Evolutionary conservation across 805 yeast genomes (phyloP).

Genomic region (Ogataea polymorpha): DNA sequence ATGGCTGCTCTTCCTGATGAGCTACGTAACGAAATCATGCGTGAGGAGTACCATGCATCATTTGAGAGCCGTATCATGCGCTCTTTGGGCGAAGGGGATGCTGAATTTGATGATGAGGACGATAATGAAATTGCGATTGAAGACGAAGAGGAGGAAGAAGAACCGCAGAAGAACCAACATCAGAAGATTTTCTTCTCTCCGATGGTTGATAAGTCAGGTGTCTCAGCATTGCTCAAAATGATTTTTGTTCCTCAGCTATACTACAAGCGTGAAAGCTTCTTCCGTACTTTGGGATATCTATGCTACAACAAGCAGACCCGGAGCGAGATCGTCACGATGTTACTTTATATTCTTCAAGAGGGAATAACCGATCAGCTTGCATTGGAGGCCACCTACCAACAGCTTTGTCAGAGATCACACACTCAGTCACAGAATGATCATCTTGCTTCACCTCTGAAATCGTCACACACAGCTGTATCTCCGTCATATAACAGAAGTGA

Average conservation of each 20-base stretch:
- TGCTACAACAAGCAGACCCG: conserved; percentile 79
- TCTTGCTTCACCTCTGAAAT: conserved; percentile 6
- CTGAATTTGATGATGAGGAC: conserved; percentile 17
- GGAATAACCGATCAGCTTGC: conserved; percentile 62
- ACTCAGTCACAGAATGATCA: conserved; percentile 3
- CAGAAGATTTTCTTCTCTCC: conserved; percentile 53
- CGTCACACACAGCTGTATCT: not conserved
- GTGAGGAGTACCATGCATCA: conserved; percentile 29
- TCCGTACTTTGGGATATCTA: conserved; percentile 61
- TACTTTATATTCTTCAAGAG: conserved; percentile 70
- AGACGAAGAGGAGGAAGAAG: conserved; percentile 19
- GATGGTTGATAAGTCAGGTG: conserved; percentile 70
- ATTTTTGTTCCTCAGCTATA: conserved; percentile 71
- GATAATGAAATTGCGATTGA: conserved; percentile 20
- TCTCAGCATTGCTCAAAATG: conserved; percentile 67
- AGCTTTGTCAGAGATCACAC: conserved; percentile 51
- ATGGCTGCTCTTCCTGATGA: conserved; percentile 72
- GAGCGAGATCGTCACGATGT: conserved; percentile 64
- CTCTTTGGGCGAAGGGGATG: conserved; percentile 11
- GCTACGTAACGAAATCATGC: conserved; percentile 21
- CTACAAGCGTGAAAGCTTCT: conserved; percentile 57
- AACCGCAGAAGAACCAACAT: conserved; percentile 25
- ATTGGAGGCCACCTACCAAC: conserved; percentile 58
- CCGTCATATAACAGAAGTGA: conserved; percentile 14
- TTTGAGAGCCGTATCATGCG: conserved; percentile 20